Conservation (phyloP, 2,329 filamentous ascomycete genomes). For the Leptographium galeiforme region DNA sequence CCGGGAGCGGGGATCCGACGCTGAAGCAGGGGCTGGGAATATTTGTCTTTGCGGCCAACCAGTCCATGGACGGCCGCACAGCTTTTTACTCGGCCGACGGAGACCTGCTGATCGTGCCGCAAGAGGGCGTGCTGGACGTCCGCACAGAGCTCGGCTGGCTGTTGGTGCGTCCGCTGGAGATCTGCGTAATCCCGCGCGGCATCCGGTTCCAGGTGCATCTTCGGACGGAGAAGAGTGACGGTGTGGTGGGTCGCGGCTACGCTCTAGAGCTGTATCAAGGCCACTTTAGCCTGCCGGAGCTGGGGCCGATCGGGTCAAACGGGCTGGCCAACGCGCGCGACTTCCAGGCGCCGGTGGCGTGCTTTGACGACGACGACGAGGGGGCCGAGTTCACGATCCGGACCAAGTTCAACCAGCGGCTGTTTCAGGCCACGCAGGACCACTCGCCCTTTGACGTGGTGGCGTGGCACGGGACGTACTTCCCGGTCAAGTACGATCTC, state of each 20-base stretch:
- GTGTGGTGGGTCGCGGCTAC: conserved; percentile 51
- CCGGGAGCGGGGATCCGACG: conserved; percentile 66
- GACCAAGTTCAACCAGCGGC: conserved; percentile 38
- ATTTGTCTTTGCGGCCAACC: conserved; percentile 66
- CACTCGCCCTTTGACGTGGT: conserved; percentile 66
- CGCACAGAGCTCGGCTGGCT: conserved; percentile 64
- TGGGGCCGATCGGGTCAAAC: conserved; percentile 62
- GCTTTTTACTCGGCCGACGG: conserved; percentile 80
- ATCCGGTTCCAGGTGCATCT: conserved; percentile 62
- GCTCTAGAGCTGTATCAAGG: conserved; percentile 63
- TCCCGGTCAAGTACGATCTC: conserved; percentile 70
- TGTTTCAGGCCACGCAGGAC: conserved; percentile 50
- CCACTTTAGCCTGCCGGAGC: conserved; percentile 57
- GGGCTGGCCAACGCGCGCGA: conserved; percentile 63
- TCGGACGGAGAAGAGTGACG: conserved; percentile 31
- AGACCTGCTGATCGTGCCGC: conserved; percentile 63
- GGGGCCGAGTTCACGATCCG: background rate
- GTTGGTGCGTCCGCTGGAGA: conserved; percentile 65
- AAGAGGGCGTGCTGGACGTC: conserved; percentile 62
- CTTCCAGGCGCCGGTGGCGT: conserved; percentile 59
- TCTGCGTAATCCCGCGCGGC: conserved; percentile 61
- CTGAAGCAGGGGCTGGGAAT: conserved; percentile 70
- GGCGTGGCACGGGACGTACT: conserved; percentile 68
- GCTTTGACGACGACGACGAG: conserved; percentile 40
- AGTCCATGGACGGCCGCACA: conserved; percentile 58